Percentiles rank a stretch among this genome's conserved stretches.
Conservation (phyloP, 1,284 basidiomycete genomes). For the Neotropicomus parvogracilis region DNA sequence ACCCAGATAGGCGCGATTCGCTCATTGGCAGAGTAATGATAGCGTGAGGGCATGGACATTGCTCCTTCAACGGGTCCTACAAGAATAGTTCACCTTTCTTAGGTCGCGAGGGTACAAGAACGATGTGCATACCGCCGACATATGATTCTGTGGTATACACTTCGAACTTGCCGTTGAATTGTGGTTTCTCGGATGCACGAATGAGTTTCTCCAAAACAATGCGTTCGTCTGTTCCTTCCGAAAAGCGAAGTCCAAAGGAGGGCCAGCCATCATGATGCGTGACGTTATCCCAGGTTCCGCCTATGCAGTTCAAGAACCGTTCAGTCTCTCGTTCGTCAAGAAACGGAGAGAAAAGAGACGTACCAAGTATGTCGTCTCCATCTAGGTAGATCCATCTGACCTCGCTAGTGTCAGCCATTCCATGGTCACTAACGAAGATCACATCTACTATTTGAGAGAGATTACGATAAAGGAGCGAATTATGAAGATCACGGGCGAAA, state of each 20-base stretch:
- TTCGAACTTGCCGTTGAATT: constrained; percentile 52
- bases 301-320: constrained; percentile 7
- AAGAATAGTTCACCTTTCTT: background rate
- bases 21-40: constrained; percentile 68
- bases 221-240: constrained; percentile 50
- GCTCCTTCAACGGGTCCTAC: constrained; percentile 22
- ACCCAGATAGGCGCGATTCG: constrained; percentile 88
- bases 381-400: constrained; percentile 78
- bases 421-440: constrained; percentile 90
- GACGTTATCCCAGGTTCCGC: constrained; percentile 29
- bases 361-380: constrained; percentile 58
- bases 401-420: constrained; percentile 85
- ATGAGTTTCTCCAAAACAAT: constrained; percentile 54
- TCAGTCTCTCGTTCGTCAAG: background rate
- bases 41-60: constrained; percentile 68
- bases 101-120: background rate
- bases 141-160: constrained; percentile 71
- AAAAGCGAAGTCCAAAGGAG: constrained; percentile 77
- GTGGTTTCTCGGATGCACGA: constrained; percentile 38
- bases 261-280: constrained; percentile 64
- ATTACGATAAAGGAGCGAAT: constrained; percentile 65
- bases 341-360: background rate
- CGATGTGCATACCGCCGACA: constrained; percentile 21
- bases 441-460: constrained; percentile 82
- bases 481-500: constrained; percentile 70